Percentiles rank a stretch among this genome's conserved stretches.
Evolutionary conservation across 2,329 filamentous ascomycete species (phyloP).

Genomic region (Verticillium dahliae): DNA sequence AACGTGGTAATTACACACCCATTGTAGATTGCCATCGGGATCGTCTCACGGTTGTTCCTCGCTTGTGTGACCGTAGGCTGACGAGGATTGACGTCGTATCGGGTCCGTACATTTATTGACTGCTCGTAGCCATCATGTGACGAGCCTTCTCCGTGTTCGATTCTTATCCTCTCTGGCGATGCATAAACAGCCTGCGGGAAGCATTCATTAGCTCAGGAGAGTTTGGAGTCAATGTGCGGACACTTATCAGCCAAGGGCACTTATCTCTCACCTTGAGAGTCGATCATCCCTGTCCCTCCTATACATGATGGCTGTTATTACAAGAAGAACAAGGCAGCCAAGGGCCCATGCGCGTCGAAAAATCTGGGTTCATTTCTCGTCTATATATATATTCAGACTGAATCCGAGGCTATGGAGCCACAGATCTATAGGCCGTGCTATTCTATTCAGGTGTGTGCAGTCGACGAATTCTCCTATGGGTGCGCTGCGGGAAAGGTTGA

Average conservation of each 20-base stretch:
- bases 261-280: conserved; percentile 11
- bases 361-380: conserved; percentile 11
- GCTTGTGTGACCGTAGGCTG: conserved; percentile 17
- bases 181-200: conserved; percentile 13
- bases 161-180: conserved; percentile 14
- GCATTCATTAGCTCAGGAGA: conserved; percentile 20
- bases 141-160: background rate
- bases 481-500: too few relatives aligned
- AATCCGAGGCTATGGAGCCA: conserved; percentile 18
- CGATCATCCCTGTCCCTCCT: conserved; percentile 16
- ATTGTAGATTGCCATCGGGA: conserved; percentile 11
- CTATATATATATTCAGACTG: conserved; percentile 4
- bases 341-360: conserved; percentile 15
- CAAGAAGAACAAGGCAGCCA: too few relatives aligned
- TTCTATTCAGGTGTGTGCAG: conserved; percentile 16
- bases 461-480: conserved; percentile 2
- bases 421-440: conserved; percentile 18
- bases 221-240: conserved; percentile 22
- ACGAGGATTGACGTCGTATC: conserved; percentile 10
- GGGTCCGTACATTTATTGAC: conserved; percentile 3
- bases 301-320: conserved; percentile 16
- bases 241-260: background rate
- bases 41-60: conserved; percentile 14
- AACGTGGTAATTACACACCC: conserved; percentile 16
- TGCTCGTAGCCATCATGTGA: background rate